Evolutionary conservation across 2,329 filamentous ascomycete species (phyloP).

Genomic region (Triangularia setosa): DNA sequence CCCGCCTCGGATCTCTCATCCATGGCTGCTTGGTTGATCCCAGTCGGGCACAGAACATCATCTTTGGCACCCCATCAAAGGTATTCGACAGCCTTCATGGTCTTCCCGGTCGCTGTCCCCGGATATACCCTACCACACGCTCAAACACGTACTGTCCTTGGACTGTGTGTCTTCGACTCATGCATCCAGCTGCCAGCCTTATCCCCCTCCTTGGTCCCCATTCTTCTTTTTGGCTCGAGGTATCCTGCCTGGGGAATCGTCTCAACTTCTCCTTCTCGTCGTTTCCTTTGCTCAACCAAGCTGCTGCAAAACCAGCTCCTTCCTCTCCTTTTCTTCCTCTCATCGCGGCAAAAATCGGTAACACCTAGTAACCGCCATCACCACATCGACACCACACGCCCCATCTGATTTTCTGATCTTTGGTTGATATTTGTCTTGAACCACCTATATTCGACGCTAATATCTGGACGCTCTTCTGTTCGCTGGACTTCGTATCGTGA

Average conservation of each 20-base stretch:
- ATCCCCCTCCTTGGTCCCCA: constrained; percentile 7
- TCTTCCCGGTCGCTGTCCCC: constrained; percentile 9
- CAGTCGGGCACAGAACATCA: constrained; percentile 10
- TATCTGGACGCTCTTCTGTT: background rate
- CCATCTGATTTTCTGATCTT: background rate
- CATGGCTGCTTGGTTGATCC: constrained; percentile 16
- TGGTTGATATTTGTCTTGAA: background rate
- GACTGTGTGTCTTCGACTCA: constrained; percentile 25
- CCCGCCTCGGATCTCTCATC: constrained; percentile 13
- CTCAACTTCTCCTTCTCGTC: constrained; percentile 28
- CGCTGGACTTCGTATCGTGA: background rate
- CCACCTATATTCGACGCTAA: background rate
- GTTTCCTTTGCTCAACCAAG: constrained; percentile 4
- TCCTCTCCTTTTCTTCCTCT: background rate
- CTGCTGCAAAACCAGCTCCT: background rate
- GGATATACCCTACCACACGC: constrained; percentile 17
- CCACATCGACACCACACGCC: background rate
- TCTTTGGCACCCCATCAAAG: constrained; percentile 9
- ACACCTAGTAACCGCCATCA: background rate
- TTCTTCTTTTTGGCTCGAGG: constrained; percentile 12
- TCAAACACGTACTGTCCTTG: constrained; percentile 24
- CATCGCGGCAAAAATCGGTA: background rate
- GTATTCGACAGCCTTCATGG: constrained; percentile 1
- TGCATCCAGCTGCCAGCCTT: constrained; percentile 21
- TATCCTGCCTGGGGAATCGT: constrained; percentile 22